Evolutionary conservation across 169 alveolate species (phyloP), one percentile per base, ranked within the genome.

Genomic region (Plasmodium blacklocki): DNA sequence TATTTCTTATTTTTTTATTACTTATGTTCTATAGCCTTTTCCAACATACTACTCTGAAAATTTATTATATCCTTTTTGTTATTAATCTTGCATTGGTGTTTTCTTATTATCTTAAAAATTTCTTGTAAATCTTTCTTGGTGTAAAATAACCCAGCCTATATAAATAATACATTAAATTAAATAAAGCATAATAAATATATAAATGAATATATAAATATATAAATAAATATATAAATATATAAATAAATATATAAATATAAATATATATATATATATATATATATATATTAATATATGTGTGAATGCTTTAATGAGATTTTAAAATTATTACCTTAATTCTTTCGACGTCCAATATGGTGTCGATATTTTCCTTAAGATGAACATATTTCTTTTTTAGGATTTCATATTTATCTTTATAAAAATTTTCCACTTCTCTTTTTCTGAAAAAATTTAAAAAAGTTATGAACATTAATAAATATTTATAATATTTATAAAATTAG

Each of bases 131-230:
- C 89, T 39, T 76, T 78, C 66, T 76, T 18, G 78, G 49, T 76
- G 89, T 76, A 76, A 52, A 76, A 76, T 9, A 50, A 64, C 52
- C 89, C 89, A 26, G 89, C 66, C 89, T 76, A 50, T 5, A n/a
- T 18, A 26, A 23, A n/a, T 18, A 26, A 23, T 14, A 63, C 50
- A 15, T 49, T 64, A 54, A 54, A 5, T 54, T 54, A 14, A 54
- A 54, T 50, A 50, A 50, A 63, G 23, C 23, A 12, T 15, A 4
- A 64, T 26, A 14, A 0, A 29, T 8, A 32, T 26, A 18, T 52
- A 68, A 11, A 8, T 23, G 6, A 7, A 18, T 52, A 68, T 11
- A 8, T 23, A 26, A 9, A 64, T 64, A 60, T 60, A 21, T 21
- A 21, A 21, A 6, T 21, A 18, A 9, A 3, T 12, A 29, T 60